Percentiles rank a stretch among this genome's conserved stretches.
These are phyloP conservation scores for Lindgomyces ingoldianus DNA, from an alignment of 495 filamentous ascomycete genomes.

Conservation along the genomic window DNA sequence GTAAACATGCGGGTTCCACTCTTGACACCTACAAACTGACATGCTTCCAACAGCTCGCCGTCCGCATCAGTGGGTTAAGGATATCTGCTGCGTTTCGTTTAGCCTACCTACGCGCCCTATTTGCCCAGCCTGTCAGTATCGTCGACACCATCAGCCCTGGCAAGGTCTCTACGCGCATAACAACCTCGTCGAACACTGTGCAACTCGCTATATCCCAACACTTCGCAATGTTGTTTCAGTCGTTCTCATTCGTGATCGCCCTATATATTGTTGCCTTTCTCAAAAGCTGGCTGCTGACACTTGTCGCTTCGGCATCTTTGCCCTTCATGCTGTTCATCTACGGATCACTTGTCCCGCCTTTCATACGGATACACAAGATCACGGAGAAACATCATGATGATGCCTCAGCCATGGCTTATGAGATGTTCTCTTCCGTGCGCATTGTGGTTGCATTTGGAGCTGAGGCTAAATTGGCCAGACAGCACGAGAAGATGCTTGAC, in stretches of 20 bases:
- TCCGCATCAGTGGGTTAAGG: slow-evolving; percentile 41
- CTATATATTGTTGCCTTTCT: slow-evolving; percentile 41
- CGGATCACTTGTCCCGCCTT: slow-evolving; percentile 55
- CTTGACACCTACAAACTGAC: slow-evolving; percentile 6
- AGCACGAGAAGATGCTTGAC: slow-evolving; percentile 58
- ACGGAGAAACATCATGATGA: slow-evolving; percentile 61
- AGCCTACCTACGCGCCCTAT: slow-evolving; percentile 41
- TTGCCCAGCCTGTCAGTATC: slow-evolving; percentile 38
- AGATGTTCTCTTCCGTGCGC: slow-evolving; percentile 43
- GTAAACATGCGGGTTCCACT: slow-evolving; percentile 41
- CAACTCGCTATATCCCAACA: slow-evolving; percentile 41
- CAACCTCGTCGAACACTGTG: slow-evolving; percentile 41
- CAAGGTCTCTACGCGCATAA: slow-evolving; percentile 42
- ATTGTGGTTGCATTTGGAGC: slow-evolving; percentile 67
- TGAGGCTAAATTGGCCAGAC: slow-evolving; percentile 54
- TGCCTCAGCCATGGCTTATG: slow-evolving; percentile 62
- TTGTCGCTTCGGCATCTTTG: slow-evolving; percentile 56
- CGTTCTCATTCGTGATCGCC: slow-evolving; percentile 35
- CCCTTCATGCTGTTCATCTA: slow-evolving; percentile 60
- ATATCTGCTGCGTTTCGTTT: slow-evolving; percentile 41
- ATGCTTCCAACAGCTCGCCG: slow-evolving; percentile 29
- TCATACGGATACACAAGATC: slow-evolving; percentile 58
- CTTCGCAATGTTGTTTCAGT: slow-evolving; percentile 40
- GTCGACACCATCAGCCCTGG: slow-evolving; percentile 42
- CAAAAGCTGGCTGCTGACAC: slow-evolving; percentile 36